Conservation (phyloP, 768 basidiomycete species). For the Psilocybe tampanensis region DNA sequence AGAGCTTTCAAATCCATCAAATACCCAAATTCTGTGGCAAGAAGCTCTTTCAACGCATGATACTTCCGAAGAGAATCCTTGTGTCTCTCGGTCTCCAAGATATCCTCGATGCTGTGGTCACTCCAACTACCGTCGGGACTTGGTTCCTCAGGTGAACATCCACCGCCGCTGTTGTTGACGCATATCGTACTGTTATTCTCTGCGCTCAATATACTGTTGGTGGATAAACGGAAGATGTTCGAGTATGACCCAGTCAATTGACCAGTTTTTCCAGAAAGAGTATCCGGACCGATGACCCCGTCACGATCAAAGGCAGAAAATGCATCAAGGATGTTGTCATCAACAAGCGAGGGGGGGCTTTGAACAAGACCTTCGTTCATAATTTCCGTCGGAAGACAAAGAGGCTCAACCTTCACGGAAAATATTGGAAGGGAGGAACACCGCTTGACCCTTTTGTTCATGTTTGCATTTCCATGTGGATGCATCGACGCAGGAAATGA, state of each 20-base stretch:
- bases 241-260: constrained; percentile 18
- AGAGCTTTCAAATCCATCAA: constrained; percentile 76
- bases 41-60: constrained; percentile 83
- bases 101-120: constrained; percentile 30
- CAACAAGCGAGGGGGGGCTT: constrained; percentile 13
- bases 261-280: not conserved
- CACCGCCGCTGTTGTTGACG: constrained; percentile 15
- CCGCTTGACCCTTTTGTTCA: constrained; percentile 33
- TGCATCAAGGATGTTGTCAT: constrained; percentile 19
- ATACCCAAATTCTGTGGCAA: constrained; percentile 85
- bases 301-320: constrained; percentile 16
- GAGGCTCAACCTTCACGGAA: constrained; percentile 21
- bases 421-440: constrained; percentile 45
- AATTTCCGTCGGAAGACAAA: constrained; percentile 14
- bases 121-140: constrained; percentile 28
- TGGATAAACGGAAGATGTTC: constrained; percentile 36
- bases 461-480: constrained; percentile 27
- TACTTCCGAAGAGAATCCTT: constrained; percentile 56
- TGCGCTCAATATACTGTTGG: not conserved
- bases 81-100: constrained; percentile 31
- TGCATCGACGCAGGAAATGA: constrained; percentile 47
- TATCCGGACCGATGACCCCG: constrained; percentile 14
- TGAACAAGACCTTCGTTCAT: constrained; percentile 19
- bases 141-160: constrained; percentile 11
- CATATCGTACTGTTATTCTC: constrained; percentile 10